phyloP scores from a whole-genome alignment of 441 rosid genomes.

The Aleurites moluccanus region DNA sequence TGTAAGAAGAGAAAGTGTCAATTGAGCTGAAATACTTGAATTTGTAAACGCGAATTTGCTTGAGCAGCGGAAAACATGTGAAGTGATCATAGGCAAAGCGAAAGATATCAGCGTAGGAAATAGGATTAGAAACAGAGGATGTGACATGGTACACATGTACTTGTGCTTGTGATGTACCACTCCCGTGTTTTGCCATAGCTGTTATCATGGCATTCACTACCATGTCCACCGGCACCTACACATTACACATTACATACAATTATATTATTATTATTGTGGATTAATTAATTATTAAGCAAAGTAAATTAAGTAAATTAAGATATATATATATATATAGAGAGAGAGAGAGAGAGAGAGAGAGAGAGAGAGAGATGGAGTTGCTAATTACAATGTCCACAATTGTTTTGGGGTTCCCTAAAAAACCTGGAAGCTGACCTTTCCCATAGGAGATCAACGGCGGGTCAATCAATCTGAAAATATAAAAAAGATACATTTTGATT shows the following conservation, averaged over 20 bases:
- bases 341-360: too few species aligned
- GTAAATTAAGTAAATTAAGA: too few species aligned
- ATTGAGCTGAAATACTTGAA: background rate
- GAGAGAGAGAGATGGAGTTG: too few species aligned
- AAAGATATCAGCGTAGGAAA: background rate
- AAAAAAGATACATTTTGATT: too few species aligned
- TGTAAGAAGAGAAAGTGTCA: background rate
- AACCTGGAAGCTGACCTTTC: slow-evolving; percentile 32
- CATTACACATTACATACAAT: background rate
- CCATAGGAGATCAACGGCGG: slow-evolving; percentile 31
- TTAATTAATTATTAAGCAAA: too few species aligned
- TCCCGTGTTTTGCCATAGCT: slow-evolving; percentile 26
- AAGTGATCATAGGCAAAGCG: slow-evolving; percentile 16
- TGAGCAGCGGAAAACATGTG: slow-evolving; percentile 1
- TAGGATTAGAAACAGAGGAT: slow-evolving; percentile 24
- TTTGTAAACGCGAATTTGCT: background rate
- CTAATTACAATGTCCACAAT: slow-evolving; percentile 25
- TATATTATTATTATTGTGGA: too few species aligned
- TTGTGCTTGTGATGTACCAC: background rate
- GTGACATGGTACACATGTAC: slow-evolving; percentile 23
- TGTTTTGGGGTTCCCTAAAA: slow-evolving; percentile 25
- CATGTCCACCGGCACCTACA: slow-evolving; percentile 29
- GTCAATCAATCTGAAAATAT: slow-evolving; percentile 28
- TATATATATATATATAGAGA: too few species aligned
- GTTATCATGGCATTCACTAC: slow-evolving; percentile 22